Evolutionary conservation across 345 rosid genomes (phyloP).

Genomic region (Xanthoceras sorbifolium): DNA sequence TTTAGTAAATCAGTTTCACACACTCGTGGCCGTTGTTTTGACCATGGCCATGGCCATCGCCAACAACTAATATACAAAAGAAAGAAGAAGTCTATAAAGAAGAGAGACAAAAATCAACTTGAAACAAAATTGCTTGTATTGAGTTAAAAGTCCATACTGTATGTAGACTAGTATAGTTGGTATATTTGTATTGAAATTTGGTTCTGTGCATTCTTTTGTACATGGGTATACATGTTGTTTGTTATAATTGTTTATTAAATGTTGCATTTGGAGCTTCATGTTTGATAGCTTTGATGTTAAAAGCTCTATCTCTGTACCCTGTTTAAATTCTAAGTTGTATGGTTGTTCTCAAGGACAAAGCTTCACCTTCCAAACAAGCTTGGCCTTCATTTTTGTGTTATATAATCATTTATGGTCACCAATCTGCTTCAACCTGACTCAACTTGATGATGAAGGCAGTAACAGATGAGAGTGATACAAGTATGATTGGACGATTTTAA

Average conservation of each 20-base stretch:
- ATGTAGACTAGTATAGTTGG: slow-evolving; percentile 31
- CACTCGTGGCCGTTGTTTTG: slow-evolving; percentile 26
- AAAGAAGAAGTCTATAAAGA: background rate
- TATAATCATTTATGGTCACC: too few relatives aligned
- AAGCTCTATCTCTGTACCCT: background rate
- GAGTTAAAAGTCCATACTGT: slow-evolving; percentile 17
- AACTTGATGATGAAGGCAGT: too few relatives aligned
- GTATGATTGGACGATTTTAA: background rate
- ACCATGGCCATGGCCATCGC: slow-evolving; percentile 25
- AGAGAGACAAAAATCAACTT: background rate
- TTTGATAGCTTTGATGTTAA: background rate
- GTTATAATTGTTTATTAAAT: slow-evolving; percentile 10
- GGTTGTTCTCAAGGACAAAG: background rate
- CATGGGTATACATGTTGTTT: slow-evolving; percentile 34
- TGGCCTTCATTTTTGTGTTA: background rate
- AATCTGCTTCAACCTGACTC: too few relatives aligned
- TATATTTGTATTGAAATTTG: slow-evolving; percentile 33
- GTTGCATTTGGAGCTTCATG: slow-evolving; percentile 11
- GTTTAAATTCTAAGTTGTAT: background rate
- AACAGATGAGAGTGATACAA: background rate
- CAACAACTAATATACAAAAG: slow-evolving; percentile 17
- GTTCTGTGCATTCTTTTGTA: slow-evolving; percentile 63
- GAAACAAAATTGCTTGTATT: slow-evolving; percentile 16
- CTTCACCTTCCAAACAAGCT: background rate
- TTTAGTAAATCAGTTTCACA: slow-evolving; percentile 20